Evolutionary conservation across 768 basidiomycete species (phyloP), one percentile per base, ranked within the genome.

Genomic region (Neoboletus magnificus): DNA sequence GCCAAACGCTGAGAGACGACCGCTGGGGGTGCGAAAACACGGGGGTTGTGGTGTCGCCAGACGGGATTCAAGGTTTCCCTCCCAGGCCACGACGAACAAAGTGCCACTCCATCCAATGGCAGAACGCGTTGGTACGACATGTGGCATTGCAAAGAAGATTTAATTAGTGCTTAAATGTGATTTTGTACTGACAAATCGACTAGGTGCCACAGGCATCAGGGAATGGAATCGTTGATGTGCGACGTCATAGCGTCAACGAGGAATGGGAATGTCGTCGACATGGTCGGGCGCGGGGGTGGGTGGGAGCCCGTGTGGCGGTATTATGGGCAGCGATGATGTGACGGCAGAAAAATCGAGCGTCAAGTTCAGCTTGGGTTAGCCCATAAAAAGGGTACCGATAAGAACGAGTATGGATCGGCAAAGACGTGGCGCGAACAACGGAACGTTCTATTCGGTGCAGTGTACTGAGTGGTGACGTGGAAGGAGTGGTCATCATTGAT

Each of bases 231-330:
- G 20, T 25, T 23, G 32, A 25, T 22, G 47, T 10, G 49, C 16
- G n/a, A n/a, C n/a, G n/a, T n/a, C n/a, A n/a, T n/a, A n/a, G 12
- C 33, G 44, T 47, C 58, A 41, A 43, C 7, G 12, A 48, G 23
- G 7, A 16, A 30, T 60, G 59, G 54, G 42, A 57, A 60, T 40
- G 51, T 33, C 33, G 41, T 4, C 36, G 33, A 13, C 39, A 4
- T 25, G 7, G 35, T 41, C 45, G 44, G 44, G 23, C 25, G 49
- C 52, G 59, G 53, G 46, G 39, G 51, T 37, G 56, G 54, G 41
- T 33, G 32, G 32, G 9, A 33, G 11, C 30, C 13, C 10, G 37
- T 20, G 37, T 33, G 25, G 25, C 5, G 33, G 36, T 25, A 22
- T 30, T 16, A 7, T 46, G 27, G 18, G 25, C 16, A 27, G 30